Conservation (phyloP, 345 rosid species). For the Eutrema japonicum region DNA sequence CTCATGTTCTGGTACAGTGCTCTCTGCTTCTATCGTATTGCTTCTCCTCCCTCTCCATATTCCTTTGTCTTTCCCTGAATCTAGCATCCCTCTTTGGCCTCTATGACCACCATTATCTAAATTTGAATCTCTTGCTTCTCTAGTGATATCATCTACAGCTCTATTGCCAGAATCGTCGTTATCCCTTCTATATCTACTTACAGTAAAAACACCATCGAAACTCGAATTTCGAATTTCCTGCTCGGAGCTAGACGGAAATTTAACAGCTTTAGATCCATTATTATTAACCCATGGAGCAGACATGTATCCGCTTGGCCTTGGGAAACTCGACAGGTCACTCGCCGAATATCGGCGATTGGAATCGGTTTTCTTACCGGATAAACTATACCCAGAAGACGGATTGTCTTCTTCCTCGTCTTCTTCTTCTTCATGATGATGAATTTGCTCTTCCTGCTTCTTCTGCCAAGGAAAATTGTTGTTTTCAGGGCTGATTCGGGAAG, state of each 20-base stretch:
- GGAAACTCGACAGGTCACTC: slow-evolving; percentile 43
- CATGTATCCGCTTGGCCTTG: slow-evolving; percentile 39
- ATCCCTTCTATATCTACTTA: slow-evolving; percentile 30
- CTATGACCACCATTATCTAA: slow-evolving; percentile 29
- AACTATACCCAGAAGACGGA: slow-evolving; percentile 33
- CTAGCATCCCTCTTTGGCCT: slow-evolving; percentile 14
- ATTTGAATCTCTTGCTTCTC: slow-evolving; percentile 22
- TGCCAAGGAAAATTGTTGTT: slow-evolving; percentile 79
- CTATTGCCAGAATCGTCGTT: slow-evolving; percentile 1
- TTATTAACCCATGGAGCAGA: slow-evolving; percentile 77
- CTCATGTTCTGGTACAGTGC: slow-evolving; percentile 69
- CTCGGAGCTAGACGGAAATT: slow-evolving; percentile 39
- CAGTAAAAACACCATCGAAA: slow-evolving; percentile 20
- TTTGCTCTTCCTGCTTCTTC: slow-evolving; percentile 47
- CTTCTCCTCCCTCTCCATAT: slow-evolving; percentile 51
- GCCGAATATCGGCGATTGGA: slow-evolving; percentile 27
- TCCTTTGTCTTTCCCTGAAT: slow-evolving; percentile 32
- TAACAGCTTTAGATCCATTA: slow-evolving; percentile 46
- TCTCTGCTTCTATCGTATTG: slow-evolving; percentile 61
- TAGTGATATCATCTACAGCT: slow-evolving; percentile 14
- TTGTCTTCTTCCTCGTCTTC: slow-evolving; percentile 33
- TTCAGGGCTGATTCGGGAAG: slow-evolving; percentile 51
- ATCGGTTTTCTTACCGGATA: slow-evolving; percentile 41
- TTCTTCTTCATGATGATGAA: slow-evolving; percentile 28
- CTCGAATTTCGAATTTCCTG: slow-evolving; percentile 17